These are phyloP conservation scores for Gypsophila paniculata DNA, from an alignment of 179 eudicot species.

Conservation along the genomic window DNA sequence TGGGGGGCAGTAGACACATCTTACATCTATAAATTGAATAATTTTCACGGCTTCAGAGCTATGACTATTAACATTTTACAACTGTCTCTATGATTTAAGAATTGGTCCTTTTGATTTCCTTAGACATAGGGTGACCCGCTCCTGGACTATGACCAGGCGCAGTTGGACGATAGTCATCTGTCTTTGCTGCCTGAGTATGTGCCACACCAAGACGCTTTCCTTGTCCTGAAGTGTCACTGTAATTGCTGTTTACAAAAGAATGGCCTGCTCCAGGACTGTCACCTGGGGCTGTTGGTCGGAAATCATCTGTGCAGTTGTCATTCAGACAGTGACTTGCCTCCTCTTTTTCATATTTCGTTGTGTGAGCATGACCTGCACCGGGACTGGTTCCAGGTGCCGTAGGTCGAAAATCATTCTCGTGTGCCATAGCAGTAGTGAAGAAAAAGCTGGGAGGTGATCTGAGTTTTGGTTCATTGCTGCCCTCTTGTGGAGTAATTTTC, in stretches of 20 bases:
- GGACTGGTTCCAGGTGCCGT: slow-evolving; percentile 28
- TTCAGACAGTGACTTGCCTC: slow-evolving; percentile 13
- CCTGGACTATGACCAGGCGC: slow-evolving; percentile 59
- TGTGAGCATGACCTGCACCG: slow-evolving; percentile 20
- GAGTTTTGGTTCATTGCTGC: slow-evolving; percentile 21
- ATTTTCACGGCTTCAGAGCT: slow-evolving; percentile 5
- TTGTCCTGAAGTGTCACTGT: slow-evolving; percentile 16
- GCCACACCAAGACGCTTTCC: slow-evolving; percentile 7
- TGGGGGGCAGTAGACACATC: not conserved
- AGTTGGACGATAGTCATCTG: slow-evolving; percentile 42
- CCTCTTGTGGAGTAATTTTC: slow-evolving; percentile 12
- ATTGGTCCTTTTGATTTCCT: slow-evolving; percentile 26
- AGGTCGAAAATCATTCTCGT: slow-evolving; percentile 20
- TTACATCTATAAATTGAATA: slow-evolving; percentile 7
- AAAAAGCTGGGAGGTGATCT: slow-evolving; percentile 16
- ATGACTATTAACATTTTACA: slow-evolving; percentile 13
- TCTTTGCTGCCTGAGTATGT: slow-evolving; percentile 22
- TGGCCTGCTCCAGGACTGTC: slow-evolving; percentile 39
- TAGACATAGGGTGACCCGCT: slow-evolving; percentile 36
- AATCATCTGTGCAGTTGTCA: slow-evolving; percentile 28
- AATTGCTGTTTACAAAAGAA: slow-evolving; percentile 16
- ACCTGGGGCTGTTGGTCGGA: slow-evolving; percentile 32
- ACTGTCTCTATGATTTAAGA: slow-evolving; percentile 21
- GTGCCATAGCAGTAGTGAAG: slow-evolving; percentile 14
- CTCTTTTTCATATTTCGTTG: slow-evolving; percentile 1